Base-by-base conservation (phyloP, 108 stramenopile genomes). In the Ochromonas danica region DNA sequence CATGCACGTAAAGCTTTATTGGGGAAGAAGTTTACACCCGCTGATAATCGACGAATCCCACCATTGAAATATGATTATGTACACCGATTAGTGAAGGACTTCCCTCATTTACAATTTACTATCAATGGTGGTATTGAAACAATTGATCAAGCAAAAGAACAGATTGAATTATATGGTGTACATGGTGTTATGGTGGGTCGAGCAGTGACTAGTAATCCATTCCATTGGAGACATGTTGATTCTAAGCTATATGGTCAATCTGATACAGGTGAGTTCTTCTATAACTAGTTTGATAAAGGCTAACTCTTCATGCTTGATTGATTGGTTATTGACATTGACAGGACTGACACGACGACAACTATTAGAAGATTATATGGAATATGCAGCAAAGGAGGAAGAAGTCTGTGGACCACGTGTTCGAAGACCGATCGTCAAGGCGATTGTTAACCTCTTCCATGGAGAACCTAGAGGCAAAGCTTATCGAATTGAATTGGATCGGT, bases 1-100 rank as follows among this genome's bases (percentile, higher is more conserved):
- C 99, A 99, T 80, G 99, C 99, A 0, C 90, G 99, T 33, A 96
- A 96, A 79, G 96, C 96, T 28, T 3, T 33, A 10, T 82, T 99
- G 67, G 81, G 83, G 25, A 92, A 89, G 43, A 91, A 90, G 10
- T 93, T 96, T 80, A 93, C 90, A 45, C 97, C 98, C 25, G 90
- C 92, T n/a, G 93, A 96, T 71, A 78, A 78, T 28, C 78, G 78
- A 39, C 40, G 42, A 1, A 14, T 78, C 1, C 78, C 78, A 1
- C 78, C 78, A 17, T 61, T 78, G 1, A 0, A 41, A 2, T n/a
- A 14, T 33, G 60, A 0, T 2, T 60, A 62, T 6, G 78, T 57
- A 30, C 40, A 78, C 17, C 41, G 61, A 6, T 61, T 78, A 30
- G 40, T 2, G 33, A 39, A 41, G 33, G 78, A 62, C 31, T 43